Evolutionary conservation across 163 green algal species (phyloP).

Genomic region (Chlamydomonas reinhardtii): DNA sequence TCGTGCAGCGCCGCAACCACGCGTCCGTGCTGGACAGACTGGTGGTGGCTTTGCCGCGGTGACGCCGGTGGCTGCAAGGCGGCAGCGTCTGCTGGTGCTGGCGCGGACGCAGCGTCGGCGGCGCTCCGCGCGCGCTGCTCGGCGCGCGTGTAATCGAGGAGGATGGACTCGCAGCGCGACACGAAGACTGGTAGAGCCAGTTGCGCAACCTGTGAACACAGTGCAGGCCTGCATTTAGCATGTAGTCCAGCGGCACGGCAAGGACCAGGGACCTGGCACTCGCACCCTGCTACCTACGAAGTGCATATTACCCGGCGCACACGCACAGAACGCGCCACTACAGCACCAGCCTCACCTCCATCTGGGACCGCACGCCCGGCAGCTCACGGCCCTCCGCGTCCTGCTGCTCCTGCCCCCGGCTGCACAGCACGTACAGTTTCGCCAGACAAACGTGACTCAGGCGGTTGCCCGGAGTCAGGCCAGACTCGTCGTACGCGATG

Average conservation of each 20-base stretch:
- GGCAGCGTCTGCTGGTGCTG: too few species aligned
- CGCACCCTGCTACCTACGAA: too few species aligned
- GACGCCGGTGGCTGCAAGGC: neutral
- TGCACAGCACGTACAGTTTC: conserved; percentile 87
- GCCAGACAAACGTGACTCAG: conserved; percentile 85
- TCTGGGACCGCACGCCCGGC: conserved; percentile 20
- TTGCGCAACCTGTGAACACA: conserved; percentile 58
- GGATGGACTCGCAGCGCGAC: conserved; percentile 63
- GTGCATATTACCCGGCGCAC: too few species aligned
- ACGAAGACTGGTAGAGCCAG: conserved; percentile 83
- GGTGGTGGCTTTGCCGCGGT: neutral
- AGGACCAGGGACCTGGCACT: too few species aligned
- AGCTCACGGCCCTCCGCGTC: neutral
- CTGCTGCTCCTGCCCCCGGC: conserved; percentile 61
- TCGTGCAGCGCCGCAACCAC: conserved; percentile 48
- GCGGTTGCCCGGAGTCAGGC: conserved; percentile 44
- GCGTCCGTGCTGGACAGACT: neutral
- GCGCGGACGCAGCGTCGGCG: too few species aligned
- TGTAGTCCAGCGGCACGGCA: too few species aligned
- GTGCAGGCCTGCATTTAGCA: too few species aligned
- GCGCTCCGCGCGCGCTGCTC: conserved; percentile 14
- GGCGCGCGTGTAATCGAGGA: conserved; percentile 61
- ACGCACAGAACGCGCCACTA: too few species aligned
- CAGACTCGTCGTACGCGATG: conserved; percentile 6
- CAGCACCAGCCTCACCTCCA: conserved; percentile 56